A percentile compares a stretch with the other conserved stretches of the same genome.
phyloP scores from a whole-genome alignment of 495 filamentous ascomycete genomes.

The Penicillium psychrofluorescens region DNA sequence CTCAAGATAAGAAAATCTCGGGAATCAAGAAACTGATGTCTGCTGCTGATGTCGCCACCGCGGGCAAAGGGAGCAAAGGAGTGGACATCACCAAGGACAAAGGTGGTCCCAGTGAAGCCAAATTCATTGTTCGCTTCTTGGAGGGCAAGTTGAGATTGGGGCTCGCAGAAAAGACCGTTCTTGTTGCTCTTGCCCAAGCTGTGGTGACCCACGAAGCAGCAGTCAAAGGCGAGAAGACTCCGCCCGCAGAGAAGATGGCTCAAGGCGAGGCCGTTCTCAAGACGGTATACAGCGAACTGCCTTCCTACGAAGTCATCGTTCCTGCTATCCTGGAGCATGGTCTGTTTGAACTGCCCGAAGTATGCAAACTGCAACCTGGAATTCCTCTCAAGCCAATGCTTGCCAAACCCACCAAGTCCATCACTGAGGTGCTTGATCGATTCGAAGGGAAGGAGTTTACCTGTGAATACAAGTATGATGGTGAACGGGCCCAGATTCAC shows the following conservation, averaged over 20 bases:
- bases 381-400: conserved; percentile 98
- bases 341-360: conserved; percentile 68
- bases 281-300: conserved; percentile 87
- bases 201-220: conserved; percentile 74
- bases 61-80: conserved; percentile 59
- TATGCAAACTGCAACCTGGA: conserved; percentile 89
- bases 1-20: conserved; percentile 84
- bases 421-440: conserved; percentile 93
- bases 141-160: conserved; percentile 92
- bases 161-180: conserved; percentile 83
- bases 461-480: conserved; percentile 98
- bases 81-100: conserved; percentile 89
- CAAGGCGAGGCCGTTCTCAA: conserved; percentile 82
- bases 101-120: conserved; percentile 89
- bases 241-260: conserved; percentile 65
- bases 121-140: conserved; percentile 84
- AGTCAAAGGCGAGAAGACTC: conserved; percentile 55
- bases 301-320: conserved; percentile 92
- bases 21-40: conserved; percentile 92
- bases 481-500: conserved; percentile 94
- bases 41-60: conserved; percentile 64
- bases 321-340: conserved; percentile 82
- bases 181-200: conserved; percentile 83
- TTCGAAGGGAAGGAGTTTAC: conserved; percentile 95
- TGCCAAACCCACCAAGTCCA: conserved; percentile 98